phyloP scores from a whole-genome alignment of 1,284 basidiomycete genomes.

The Rhodotorula sp. region DNA sequence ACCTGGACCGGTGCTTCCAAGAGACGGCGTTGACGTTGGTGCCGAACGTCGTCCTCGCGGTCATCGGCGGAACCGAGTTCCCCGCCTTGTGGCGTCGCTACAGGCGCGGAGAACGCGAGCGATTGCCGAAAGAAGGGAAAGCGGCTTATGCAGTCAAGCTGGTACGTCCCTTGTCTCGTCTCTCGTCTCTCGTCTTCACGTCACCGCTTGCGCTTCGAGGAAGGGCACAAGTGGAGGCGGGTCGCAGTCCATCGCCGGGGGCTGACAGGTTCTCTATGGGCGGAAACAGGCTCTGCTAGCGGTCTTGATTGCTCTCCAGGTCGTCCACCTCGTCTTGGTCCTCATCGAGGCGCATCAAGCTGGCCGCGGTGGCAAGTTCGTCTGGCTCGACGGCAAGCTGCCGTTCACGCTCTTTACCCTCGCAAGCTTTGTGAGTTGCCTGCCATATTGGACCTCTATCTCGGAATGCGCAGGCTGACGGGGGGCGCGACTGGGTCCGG shows the following conservation, averaged over 20 bases:
- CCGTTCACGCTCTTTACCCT: constrained; percentile 26
- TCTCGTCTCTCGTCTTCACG: too few species aligned
- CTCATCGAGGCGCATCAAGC: constrained; percentile 18
- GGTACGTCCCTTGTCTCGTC: constrained; percentile 12
- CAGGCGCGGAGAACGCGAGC: constrained; percentile 23
- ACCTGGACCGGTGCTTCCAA: constrained; percentile 80
- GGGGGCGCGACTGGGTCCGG: too few species aligned
- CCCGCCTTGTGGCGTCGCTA: constrained; percentile 55
- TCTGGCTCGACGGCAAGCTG: constrained; percentile 30
- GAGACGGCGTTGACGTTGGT: constrained; percentile 64
- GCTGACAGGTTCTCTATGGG: background rate
- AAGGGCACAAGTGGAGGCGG: background rate
- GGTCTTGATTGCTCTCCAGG: constrained; percentile 14
- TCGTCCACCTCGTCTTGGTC: constrained; percentile 16
- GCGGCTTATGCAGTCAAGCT: constrained; percentile 27
- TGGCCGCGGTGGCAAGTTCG: constrained; percentile 1
- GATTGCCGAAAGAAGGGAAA: constrained; percentile 22
- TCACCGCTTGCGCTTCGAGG: background rate
- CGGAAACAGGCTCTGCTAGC: constrained; percentile 9
- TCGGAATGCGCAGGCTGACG: background rate
- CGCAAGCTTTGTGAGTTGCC: constrained; percentile 15
- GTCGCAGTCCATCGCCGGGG: background rate
- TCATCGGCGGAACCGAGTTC: constrained; percentile 59
- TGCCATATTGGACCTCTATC: too few species aligned
- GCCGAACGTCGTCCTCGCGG: constrained; percentile 57